These are phyloP conservation scores for Schwanniomyces occidentalis DNA, from an alignment of 805 yeast genomes.

Conservation along the genomic window DNA sequence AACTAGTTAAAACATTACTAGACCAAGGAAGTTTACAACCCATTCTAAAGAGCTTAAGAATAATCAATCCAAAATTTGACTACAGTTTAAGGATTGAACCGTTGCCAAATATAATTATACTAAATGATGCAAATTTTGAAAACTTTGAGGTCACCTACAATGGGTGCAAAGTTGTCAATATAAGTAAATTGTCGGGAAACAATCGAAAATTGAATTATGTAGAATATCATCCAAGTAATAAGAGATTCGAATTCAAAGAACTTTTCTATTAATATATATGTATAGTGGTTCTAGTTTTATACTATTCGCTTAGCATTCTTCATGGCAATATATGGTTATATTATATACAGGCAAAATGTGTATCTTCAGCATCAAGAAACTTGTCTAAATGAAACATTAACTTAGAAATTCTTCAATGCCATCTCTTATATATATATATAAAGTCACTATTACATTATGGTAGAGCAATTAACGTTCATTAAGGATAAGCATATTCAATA, in stretches of 20 bases:
- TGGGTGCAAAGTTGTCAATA: conserved; percentile 77
- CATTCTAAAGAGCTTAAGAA: conserved; percentile 58
- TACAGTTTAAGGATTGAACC: conserved; percentile 72
- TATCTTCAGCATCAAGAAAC: too few relatives aligned
- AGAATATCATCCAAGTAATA: conserved; percentile 69
- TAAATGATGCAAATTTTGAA: conserved; percentile 74
- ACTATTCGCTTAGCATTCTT: too few relatives aligned
- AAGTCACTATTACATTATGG: conserved; percentile 3
- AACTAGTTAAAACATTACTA: conserved; percentile 73
- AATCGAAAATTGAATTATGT: conserved; percentile 55
- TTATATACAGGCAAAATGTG: not conserved
- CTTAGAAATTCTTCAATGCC: too few relatives aligned
- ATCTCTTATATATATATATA: too few relatives aligned
- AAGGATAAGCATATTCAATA: conserved; percentile 34
- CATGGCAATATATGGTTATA: too few relatives aligned
- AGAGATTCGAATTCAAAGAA: conserved; percentile 50
- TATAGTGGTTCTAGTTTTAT: too few relatives aligned
- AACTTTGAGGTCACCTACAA: conserved; percentile 74
- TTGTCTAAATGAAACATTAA: too few relatives aligned
- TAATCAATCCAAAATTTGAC: conserved; percentile 70
- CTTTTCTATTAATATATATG: conserved; percentile 27
- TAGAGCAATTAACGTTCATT: conserved; percentile 5
- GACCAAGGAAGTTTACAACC: conserved; percentile 92
- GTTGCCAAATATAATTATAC: conserved; percentile 60
- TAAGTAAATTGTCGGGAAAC: conserved; percentile 53